Percentiles rank a stretch among this genome's conserved stretches.
Conservation (phyloP, 2,329 filamentous ascomycete species). For the Truncatella angustata region DNA sequence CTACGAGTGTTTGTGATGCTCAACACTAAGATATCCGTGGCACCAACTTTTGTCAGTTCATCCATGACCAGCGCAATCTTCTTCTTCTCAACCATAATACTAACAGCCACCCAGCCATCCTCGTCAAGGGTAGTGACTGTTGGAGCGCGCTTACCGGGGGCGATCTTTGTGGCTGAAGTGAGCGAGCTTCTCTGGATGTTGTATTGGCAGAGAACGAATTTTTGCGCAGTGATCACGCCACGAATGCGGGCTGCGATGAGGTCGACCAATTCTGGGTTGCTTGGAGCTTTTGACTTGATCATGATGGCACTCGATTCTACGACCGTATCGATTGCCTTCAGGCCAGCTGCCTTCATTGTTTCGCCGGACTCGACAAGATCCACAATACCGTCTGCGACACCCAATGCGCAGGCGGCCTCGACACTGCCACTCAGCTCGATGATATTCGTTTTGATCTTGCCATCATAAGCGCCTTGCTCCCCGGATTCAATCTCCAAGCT, state of each 20-base stretch:
- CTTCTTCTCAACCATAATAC: slow-evolving; percentile 89
- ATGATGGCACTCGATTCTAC: slow-evolving; percentile 84
- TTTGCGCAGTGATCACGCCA: slow-evolving; percentile 93
- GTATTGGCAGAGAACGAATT: slow-evolving; percentile 93
- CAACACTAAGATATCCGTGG: slow-evolving; percentile 80
- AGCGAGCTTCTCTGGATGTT: slow-evolving; percentile 78
- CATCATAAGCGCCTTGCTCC: slow-evolving; percentile 26
- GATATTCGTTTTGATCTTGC: slow-evolving; percentile 79
- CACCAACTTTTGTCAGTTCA: slow-evolving; percentile 70
- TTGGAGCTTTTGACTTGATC: slow-evolving; percentile 84
- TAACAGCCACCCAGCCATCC: slow-evolving; percentile 91
- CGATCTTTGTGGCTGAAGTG: slow-evolving; percentile 68
- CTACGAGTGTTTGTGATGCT: slow-evolving; percentile 70
- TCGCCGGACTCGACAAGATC: slow-evolving; percentile 98
- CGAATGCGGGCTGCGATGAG: slow-evolving; percentile 83
- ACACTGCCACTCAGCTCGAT: slow-evolving; percentile 96
- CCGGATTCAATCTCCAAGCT: slow-evolving; percentile 63
- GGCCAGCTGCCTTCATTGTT: slow-evolving; percentile 93
- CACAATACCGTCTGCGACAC: slow-evolving; percentile 94
- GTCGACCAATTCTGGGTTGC: slow-evolving; percentile 76
- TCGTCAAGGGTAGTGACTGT: slow-evolving; percentile 89
- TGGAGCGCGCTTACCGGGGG: slow-evolving; percentile 89
- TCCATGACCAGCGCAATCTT: slow-evolving; percentile 86
- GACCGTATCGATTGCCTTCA: slow-evolving; percentile 93
- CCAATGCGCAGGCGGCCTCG: slow-evolving; percentile 91